Evolutionary conservation across 2,329 filamentous ascomycete genomes (phyloP).

Genomic region (Rhinocladiella similis): DNA sequence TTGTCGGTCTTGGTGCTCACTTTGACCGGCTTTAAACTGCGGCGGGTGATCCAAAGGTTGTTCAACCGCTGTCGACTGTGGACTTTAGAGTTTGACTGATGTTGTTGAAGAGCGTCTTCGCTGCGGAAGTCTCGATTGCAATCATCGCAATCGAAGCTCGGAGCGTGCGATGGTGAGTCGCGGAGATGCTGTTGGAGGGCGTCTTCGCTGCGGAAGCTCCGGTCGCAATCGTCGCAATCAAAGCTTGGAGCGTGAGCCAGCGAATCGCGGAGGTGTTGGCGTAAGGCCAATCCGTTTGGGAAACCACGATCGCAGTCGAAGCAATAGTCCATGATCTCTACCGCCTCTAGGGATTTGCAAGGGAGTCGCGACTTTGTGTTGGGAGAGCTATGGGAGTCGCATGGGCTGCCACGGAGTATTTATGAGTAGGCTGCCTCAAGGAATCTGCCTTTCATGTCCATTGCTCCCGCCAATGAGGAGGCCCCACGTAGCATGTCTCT

Average conservation of each 20-base stretch:
- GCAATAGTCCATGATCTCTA: constrained; percentile 1
- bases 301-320: constrained; percentile 2
- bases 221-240: constrained; percentile 3
- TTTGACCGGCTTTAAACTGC: no score
- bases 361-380: constrained; percentile 3
- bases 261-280: constrained; percentile 1
- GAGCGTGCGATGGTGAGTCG: constrained; percentile 1
- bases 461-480: constrained; percentile 1
- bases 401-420: constrained; percentile 2
- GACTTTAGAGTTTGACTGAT: no score
- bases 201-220: constrained; percentile 1
- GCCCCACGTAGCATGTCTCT: not conserved
- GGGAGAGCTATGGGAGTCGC: not conserved
- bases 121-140: not conserved
- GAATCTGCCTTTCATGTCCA: not conserved
- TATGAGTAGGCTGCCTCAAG: not conserved
- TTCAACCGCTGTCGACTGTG: no score
- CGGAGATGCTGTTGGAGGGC: not conserved
- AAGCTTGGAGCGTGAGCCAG: constrained; percentile 2
- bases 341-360: not conserved
- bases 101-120: not conserved
- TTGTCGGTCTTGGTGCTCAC: no score
- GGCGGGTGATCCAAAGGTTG: no score
- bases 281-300: constrained; percentile 1
- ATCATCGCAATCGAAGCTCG: constrained; percentile 2